Conservation (phyloP, 164 flowering plant genomes). For the Dillenia turbinata region DNA sequence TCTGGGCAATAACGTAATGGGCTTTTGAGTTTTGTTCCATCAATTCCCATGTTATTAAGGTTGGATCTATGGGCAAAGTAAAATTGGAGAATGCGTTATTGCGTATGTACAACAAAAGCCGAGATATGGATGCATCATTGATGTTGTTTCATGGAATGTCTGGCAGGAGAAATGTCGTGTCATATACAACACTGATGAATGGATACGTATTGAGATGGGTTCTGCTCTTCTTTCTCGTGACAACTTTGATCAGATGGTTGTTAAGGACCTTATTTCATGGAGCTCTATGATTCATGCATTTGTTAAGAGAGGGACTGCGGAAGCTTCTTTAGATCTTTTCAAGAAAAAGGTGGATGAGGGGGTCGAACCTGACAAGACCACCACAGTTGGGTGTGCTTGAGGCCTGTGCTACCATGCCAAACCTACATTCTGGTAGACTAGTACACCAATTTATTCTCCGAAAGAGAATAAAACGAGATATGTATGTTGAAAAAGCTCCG, state of each 20-base stretch:
- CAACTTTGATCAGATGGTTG: constrained; percentile 19
- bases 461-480: constrained; percentile 17
- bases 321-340: constrained; percentile 24
- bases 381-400: constrained; percentile 21
- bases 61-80: constrained; percentile 8
- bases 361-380: constrained; percentile 20
- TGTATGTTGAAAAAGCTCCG: constrained; percentile 24
- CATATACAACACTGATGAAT: constrained; percentile 25
- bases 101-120: constrained; percentile 17
- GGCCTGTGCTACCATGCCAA: constrained; percentile 21
- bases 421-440: constrained; percentile 20
- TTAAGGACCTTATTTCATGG: constrained; percentile 26
- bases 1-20: too few species aligned
- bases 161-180: constrained; percentile 15
- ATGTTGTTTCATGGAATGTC: constrained; percentile 20
- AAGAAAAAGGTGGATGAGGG: constrained; percentile 15
- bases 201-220: constrained; percentile 24
- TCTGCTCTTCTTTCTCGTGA: constrained; percentile 20
- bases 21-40: too few species aligned
- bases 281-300: constrained; percentile 27
- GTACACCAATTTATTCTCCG: constrained; percentile 16
- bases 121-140: constrained; percentile 15
- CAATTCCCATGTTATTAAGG: constrained; percentile 12
- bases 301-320: constrained; percentile 15
- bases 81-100: constrained; percentile 21